Evolutionary conservation across 192 early-diverging fungal genomes (phyloP).

Genomic region (Funneliformis mosseae): DNA sequence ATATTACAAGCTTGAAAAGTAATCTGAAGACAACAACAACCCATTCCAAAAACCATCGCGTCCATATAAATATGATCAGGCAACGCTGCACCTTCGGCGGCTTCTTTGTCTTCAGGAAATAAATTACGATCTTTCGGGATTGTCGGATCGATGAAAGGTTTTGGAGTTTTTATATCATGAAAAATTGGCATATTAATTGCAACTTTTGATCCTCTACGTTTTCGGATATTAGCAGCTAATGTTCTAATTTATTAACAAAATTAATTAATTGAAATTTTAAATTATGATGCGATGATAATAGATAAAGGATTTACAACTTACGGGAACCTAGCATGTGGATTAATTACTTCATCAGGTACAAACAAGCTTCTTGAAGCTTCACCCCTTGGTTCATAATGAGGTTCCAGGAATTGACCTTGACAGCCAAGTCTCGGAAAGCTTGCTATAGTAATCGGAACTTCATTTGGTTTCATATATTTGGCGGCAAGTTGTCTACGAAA

Average conservation of each 20-base stretch:
- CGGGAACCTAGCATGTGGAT: conserved; percentile 91
- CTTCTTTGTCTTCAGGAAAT: conserved; percentile 70
- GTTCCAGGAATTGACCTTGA: conserved; percentile 70
- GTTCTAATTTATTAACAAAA: conserved; percentile 50
- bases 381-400: conserved; percentile 67
- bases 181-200: conserved; percentile 96
- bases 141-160: conserved; percentile 81
- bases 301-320: conserved; percentile 41
- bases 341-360: conserved; percentile 92
- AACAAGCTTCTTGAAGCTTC: conserved; percentile 83
- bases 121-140: conserved; percentile 63
- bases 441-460: conserved; percentile 79
- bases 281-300: neutral
- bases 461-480: conserved; percentile 64
- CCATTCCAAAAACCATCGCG: conserved; percentile 99
- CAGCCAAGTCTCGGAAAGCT: conserved; percentile 91
- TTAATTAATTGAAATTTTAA: conserved; percentile 1
- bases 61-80: conserved; percentile 98
- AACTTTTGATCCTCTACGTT: conserved; percentile 91
- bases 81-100: conserved; percentile 77
- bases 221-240: conserved; percentile 90
- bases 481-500: conserved; percentile 70
- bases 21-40: conserved; percentile 96
- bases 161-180: conserved; percentile 87
- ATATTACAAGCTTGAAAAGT: conserved; percentile 96